Evolutionary conservation across 768 basidiomycete species (phyloP).

Genomic region (Solioccasus polychromus): DNA sequence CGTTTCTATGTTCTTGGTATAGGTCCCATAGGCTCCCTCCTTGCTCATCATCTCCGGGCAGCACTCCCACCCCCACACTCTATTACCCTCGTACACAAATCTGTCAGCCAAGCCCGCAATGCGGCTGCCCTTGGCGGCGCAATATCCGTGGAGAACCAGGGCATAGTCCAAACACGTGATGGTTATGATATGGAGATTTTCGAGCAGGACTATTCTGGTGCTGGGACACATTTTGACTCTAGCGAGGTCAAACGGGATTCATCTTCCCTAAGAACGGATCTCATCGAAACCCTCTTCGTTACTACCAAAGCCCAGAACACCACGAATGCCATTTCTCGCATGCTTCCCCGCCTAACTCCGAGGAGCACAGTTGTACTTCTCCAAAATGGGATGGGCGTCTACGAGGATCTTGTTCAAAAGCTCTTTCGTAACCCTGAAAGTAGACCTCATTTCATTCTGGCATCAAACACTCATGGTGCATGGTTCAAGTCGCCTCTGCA

Average conservation of each 20-base stretch:
- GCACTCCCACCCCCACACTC: slow-evolving; percentile 48
- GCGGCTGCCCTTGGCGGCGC: slow-evolving; percentile 33
- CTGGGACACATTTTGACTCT: slow-evolving; percentile 17
- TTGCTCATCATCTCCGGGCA: slow-evolving; percentile 76
- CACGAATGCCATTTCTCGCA: slow-evolving; percentile 48
- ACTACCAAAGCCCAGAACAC: slow-evolving; percentile 77
- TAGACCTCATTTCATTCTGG: slow-evolving; percentile 84
- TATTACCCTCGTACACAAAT: slow-evolving; percentile 71
- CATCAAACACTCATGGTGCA: slow-evolving; percentile 79
- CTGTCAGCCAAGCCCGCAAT: slow-evolving; percentile 34
- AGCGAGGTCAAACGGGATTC: slow-evolving; percentile 11
- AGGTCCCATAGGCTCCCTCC: slow-evolving; percentile 78
- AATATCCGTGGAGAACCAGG: slow-evolving; percentile 50
- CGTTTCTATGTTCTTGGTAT: slow-evolving; percentile 76
- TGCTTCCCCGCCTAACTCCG: slow-evolving; percentile 61
- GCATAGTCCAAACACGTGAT: slow-evolving; percentile 38
- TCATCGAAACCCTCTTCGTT: slow-evolving; percentile 78
- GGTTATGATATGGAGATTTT: slow-evolving; percentile 55
- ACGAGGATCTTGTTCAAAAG: slow-evolving; percentile 65
- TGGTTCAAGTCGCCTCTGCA: slow-evolving; percentile 51
- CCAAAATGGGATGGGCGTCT: slow-evolving; percentile 93
- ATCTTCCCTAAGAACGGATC: slow-evolving; percentile 16
- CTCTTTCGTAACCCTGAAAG: slow-evolving; percentile 70
- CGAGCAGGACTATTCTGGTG: slow-evolving; percentile 25
- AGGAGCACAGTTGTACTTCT: slow-evolving; percentile 86